Evolutionary conservation across 1,139 yeast species (phyloP).

Genomic region (Sugiyamaella xylanicola): DNA sequence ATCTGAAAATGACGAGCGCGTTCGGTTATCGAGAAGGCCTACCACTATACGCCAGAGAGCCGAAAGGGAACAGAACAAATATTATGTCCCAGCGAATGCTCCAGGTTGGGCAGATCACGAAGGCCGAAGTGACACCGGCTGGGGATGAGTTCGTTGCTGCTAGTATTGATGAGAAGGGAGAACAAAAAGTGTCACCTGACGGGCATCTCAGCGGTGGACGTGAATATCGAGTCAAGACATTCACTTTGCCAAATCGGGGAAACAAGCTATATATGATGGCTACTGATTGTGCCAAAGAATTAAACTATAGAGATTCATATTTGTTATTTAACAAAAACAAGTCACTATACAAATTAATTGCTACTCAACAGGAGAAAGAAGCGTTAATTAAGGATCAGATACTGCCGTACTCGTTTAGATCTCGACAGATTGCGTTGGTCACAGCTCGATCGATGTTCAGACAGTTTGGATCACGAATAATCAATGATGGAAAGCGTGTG

Average conservation of each 20-base stretch:
- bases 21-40: not conserved
- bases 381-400: constrained; percentile 57
- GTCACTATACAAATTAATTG: constrained; percentile 56
- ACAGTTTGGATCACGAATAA: constrained; percentile 69
- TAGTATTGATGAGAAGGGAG: constrained; percentile 55
- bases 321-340: constrained; percentile 63
- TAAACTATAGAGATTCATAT: constrained; percentile 67
- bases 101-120: constrained; percentile 34
- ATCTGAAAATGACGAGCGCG: not conserved
- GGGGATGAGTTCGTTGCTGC: constrained; percentile 44
- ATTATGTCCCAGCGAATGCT: constrained; percentile 26
- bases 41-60: not conserved
- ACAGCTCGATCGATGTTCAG: constrained; percentile 67
- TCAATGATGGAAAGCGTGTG: constrained; percentile 64
- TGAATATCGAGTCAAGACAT: constrained; percentile 57
- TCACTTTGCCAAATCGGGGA: constrained; percentile 55
- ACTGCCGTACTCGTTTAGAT: constrained; percentile 63
- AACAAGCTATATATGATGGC: constrained; percentile 63
- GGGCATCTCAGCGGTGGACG: constrained; percentile 63
- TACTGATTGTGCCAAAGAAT: constrained; percentile 67
- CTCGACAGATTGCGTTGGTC: constrained; percentile 64
- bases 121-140: constrained; percentile 33
- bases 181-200: constrained; percentile 54
- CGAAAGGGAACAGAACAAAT: not conserved
- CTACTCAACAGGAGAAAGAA: constrained; percentile 62